Conservation (phyloP, 257 asterid genomes). For the Capsicum chinense region DNA sequence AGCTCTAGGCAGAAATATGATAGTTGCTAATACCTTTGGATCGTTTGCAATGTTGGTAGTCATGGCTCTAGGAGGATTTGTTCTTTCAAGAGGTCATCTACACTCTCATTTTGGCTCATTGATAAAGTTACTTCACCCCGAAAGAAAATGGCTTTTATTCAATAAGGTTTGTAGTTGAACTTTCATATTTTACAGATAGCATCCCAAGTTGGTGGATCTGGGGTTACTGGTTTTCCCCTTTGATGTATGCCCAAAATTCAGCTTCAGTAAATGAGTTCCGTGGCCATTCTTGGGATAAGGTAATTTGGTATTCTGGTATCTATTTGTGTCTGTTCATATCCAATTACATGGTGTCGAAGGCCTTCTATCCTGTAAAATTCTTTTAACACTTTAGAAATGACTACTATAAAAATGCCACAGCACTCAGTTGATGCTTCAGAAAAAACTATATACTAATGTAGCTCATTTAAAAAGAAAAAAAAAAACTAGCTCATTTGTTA, state of each 20-base stretch:
- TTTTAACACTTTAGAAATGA: neutral
- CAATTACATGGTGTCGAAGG: slow-evolving; percentile 7
- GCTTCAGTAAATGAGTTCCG: slow-evolving; percentile 86
- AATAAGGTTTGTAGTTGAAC: slow-evolving; percentile 24
- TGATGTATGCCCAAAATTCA: slow-evolving; percentile 94
- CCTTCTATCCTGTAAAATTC: slow-evolving; percentile 7
- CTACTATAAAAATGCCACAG: neutral
- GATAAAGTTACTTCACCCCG: neutral
- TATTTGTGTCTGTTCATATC: slow-evolving; percentile 1
- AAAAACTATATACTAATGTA: neutral
- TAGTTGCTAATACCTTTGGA: slow-evolving; percentile 90
- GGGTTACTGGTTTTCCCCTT: slow-evolving; percentile 96
- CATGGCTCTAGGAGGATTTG: slow-evolving; percentile 88
- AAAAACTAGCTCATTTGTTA: neutral
- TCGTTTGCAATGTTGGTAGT: slow-evolving; percentile 82
- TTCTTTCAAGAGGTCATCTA: slow-evolving; percentile 73
- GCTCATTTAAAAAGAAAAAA: neutral
- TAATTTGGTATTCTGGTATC: slow-evolving; percentile 26
- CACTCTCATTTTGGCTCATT: neutral
- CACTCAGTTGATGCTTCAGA: neutral
- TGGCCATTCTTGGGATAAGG: slow-evolving; percentile 82
- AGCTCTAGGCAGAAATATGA: slow-evolving; percentile 79
- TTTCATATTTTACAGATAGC: slow-evolving; percentile 55
- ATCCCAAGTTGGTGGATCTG: slow-evolving; percentile 94
- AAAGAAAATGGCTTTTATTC: neutral